Conservation (phyloP, 2,329 filamentous ascomycete genomes). For the Karstenula rhodostoma region DNA sequence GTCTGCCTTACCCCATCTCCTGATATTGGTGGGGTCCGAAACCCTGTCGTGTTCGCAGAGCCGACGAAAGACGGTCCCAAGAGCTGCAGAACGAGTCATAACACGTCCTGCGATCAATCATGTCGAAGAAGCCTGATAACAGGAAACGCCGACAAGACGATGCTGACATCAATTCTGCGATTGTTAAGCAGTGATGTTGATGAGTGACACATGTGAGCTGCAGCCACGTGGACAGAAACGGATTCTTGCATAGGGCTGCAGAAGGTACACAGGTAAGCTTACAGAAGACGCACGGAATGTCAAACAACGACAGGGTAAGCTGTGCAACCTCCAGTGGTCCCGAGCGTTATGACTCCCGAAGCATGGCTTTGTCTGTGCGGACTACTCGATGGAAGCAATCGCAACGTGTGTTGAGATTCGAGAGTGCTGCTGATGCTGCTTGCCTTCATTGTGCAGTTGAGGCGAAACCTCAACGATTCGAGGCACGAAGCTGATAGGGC, state of each 20-base stretch:
- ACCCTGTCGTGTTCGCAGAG: conserved; percentile 5
- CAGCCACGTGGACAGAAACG: conserved; percentile 40
- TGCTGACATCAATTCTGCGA: not conserved
- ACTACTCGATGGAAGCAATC: not conserved
- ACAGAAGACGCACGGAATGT: conserved; percentile 22
- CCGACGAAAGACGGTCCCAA: conserved; percentile 17
- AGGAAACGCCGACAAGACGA: not conserved
- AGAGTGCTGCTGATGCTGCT: conserved; percentile 5
- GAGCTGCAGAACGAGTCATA: not conserved
- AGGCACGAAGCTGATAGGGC: not conserved
- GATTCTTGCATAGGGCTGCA: conserved; percentile 48
- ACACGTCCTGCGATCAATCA: not conserved
- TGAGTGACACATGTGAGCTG: conserved; percentile 38
- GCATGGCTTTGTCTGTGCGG: conserved; percentile 22
- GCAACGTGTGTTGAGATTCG: not conserved
- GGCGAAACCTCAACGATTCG: not conserved
- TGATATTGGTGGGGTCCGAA: conserved; percentile 18
- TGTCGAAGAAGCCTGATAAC: not conserved
- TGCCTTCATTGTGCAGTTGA: not conserved
- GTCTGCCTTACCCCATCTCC: conserved; percentile 18
- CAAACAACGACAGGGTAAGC: conserved; percentile 17
- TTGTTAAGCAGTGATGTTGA: not conserved
- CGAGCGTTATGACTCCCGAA: conserved; percentile 18
- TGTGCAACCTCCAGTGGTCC: conserved; percentile 25
- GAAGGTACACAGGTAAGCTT: conserved; percentile 37